Evolutionary conservation across 2,329 filamentous ascomycete species (phyloP), one percentile per base, ranked within the genome.

Genomic region (Alternaria arborescens): DNA sequence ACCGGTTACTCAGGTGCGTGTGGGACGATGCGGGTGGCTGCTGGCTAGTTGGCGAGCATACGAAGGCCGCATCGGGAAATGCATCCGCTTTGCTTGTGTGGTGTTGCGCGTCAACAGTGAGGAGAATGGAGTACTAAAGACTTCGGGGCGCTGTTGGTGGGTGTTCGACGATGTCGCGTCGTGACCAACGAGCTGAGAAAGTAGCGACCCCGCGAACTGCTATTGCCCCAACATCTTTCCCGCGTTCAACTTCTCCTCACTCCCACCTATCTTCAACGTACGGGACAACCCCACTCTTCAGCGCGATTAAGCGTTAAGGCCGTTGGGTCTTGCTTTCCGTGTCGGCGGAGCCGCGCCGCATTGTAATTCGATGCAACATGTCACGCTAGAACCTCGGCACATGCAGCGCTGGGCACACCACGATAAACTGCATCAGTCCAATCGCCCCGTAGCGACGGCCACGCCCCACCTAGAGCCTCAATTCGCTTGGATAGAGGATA

Each of bases 51-150:
- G 34, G 43, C 32, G 48, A 40, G 40, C 54, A 12, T 52, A 53
- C 16, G 57, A 63, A 18, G 26, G 14, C 58, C 32, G 46, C 32
- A 34, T 59, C 40, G 32, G 55, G 52, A 44, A 59, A 36, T 42
- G 26, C 10, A 56, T 48, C 56, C 60, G 42, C 34, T 32, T 26
- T 52, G 18, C 40, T 28, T 47, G 46, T 22, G 28, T 32, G 1
- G 44, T 32, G 28, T 41, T 55, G 44, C 44, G 32, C 32, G n/a
- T 38, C 41, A 55, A 18, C 20, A n/a, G 5, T 32, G 36, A 22
- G 16, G n/a, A 38, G 40, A 7, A 36, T 34, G 12, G 11, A 34
- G 22, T 10, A 41, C 8, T 20, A 14, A 36, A 36, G 14, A 16
- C 32, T 36, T 14, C 5, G 14, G 32, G 14, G 32, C 32, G 14